A percentile compares a stretch with the other conserved stretches of the same genome.
These are phyloP conservation scores for Aspergillus bombycis DNA, from an alignment of 2,329 filamentous ascomycete genomes.

Conservation along the genomic window DNA sequence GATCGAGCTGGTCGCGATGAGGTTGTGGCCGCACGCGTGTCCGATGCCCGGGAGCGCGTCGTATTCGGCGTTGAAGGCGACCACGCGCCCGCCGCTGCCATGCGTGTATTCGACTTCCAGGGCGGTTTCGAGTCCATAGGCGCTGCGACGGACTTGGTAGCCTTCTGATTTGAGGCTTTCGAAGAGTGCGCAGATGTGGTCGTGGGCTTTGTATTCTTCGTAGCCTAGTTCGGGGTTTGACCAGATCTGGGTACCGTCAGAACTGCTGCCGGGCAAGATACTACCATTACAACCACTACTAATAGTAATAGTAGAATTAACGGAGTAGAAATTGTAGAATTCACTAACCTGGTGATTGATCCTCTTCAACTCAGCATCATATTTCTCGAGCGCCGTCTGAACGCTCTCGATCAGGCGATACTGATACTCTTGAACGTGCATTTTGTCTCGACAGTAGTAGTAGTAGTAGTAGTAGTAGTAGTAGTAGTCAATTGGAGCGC, in stretches of 20 bases:
- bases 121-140: constrained; percentile 54
- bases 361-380: constrained; percentile 23
- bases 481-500: too few species aligned
- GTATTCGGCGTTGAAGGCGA: constrained; percentile 44
- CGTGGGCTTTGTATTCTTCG: constrained; percentile 55
- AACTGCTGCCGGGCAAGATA: too few species aligned
- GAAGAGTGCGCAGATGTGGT: constrained; percentile 48
- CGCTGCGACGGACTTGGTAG: constrained; percentile 48
- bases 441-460: constrained; percentile 8
- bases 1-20: constrained; percentile 38
- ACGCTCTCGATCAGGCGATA: constrained; percentile 28
- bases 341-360: constrained; percentile 30
- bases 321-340: too few species aligned
- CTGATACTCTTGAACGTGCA: constrained; percentile 29
- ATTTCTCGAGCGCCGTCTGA: constrained; percentile 25
- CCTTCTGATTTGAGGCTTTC: constrained; percentile 38
- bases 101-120: constrained; percentile 48
- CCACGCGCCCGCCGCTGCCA: constrained; percentile 28
- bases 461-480: too few species aligned
- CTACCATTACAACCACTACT: too few species aligned
- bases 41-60: constrained; percentile 42
- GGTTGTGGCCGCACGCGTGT: constrained; percentile 41
- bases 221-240: constrained; percentile 55
- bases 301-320: too few species aligned
- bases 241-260: constrained; percentile 35